Percentiles rank a stretch among this genome's conserved stretches.
phyloP scores from a whole-genome alignment of 164 flowering plant species.

The Vitis riparia region DNA sequence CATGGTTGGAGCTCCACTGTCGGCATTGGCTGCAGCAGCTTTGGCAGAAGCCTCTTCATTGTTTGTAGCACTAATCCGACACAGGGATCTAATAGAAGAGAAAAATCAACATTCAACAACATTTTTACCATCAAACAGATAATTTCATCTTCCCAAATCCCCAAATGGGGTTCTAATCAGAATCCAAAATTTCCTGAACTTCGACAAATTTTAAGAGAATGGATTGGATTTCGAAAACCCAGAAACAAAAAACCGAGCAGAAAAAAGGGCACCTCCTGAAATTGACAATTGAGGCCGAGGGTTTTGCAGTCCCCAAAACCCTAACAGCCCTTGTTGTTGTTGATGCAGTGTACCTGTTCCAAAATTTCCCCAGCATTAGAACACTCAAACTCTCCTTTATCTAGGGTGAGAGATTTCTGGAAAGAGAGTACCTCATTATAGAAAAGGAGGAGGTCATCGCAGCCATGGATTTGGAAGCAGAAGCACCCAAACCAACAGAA shows the following conservation, averaged over 20 bases:
- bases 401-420: not conserved
- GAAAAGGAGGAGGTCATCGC: constrained; percentile 14
- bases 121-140: not conserved
- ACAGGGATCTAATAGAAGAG: constrained; percentile 36
- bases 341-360: constrained; percentile 8
- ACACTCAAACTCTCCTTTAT: not conserved
- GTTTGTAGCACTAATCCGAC: constrained; percentile 41
- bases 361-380: not conserved
- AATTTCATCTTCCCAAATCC: not conserved
- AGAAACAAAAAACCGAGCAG: constrained; percentile 5
- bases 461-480: constrained; percentile 28
- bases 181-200: no score
- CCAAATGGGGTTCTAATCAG: no score
- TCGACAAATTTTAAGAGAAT: no score
- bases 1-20: constrained; percentile 86
- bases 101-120: not conserved
- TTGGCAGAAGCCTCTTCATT: constrained; percentile 78
- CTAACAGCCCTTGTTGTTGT: not conserved
- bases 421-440: constrained; percentile 26
- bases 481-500: not conserved
- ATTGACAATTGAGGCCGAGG: not conserved
- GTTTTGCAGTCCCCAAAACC: constrained; percentile 1
- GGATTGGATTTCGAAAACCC: no score
- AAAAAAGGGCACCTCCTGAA: not conserved
- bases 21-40: constrained; percentile 63